Conservation (phyloP, 2,329 filamentous ascomycete species). For the Simplicillium aogashimaense region DNA sequence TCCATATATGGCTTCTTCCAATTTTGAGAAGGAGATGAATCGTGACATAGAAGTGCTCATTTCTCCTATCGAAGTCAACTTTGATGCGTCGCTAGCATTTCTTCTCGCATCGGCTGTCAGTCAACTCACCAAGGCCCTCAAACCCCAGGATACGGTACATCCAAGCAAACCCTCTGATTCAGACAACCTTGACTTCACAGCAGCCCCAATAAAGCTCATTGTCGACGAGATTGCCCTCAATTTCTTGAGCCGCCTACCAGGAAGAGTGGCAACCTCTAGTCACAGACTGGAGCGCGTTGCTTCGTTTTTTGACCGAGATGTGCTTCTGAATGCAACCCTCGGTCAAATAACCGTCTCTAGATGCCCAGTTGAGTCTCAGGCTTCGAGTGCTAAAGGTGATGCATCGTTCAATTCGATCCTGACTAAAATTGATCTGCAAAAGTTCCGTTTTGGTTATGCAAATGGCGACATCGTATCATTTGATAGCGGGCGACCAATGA, state of each 20-base stretch:
- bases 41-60: constrained; percentile 38
- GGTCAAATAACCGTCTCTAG: constrained; percentile 28
- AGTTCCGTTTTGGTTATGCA: constrained; percentile 53
- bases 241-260: constrained; percentile 44
- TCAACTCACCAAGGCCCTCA: constrained; percentile 36
- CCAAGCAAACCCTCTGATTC: constrained; percentile 1
- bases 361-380: constrained; percentile 10
- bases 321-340: constrained; percentile 41
- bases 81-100: constrained; percentile 47
- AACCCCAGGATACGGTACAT: constrained; percentile 8
- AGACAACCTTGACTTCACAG: constrained; percentile 16
- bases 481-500: constrained; percentile 45
- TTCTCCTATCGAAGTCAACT: constrained; percentile 41
- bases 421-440: constrained; percentile 38
- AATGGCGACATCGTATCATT: constrained; percentile 56
- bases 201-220: constrained; percentile 26
- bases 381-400: neutral
- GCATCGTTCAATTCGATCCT: constrained; percentile 5
- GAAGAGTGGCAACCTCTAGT: constrained; percentile 39
- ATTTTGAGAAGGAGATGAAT: constrained; percentile 6
- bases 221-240: constrained; percentile 41
- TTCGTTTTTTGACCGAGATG: constrained; percentile 33
- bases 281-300: constrained; percentile 30
- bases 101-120: constrained; percentile 40
- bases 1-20: neutral